Evolutionary conservation across 2,329 filamentous ascomycete species (phyloP), one percentile per base, ranked within the genome.

Genomic region (Aspergillus candidus): DNA sequence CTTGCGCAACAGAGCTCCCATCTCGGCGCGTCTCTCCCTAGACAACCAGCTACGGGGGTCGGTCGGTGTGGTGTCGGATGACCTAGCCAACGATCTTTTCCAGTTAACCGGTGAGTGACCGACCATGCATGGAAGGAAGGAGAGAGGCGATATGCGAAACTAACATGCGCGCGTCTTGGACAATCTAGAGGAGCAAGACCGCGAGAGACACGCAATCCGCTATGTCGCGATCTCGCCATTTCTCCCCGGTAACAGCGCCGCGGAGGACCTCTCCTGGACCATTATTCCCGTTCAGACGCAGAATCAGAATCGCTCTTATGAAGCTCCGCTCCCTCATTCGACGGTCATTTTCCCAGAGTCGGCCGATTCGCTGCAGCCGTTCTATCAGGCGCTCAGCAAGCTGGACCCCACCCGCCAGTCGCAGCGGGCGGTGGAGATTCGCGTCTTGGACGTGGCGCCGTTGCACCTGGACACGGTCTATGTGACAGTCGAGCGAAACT

Each of bases 1-100:
- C 43, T 72, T 59, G 46, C 61, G 58, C 39, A 63, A 93, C 64
- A 89, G 86, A 65, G 77, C 85, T 6, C 78, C 90, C 35, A 76
- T 94, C 46, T 78, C 86, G 46, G 90, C 88, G 44, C 82, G 86
- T 46, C 75, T 97, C 40, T 78, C 94, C 32, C 79, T 96, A 44
- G 89, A 95, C 66, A 86, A 89, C 61, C 84, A 86, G 64, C 76
- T 94, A 57, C 87, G 84, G 68, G 88, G 87, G 41, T 88, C 95
- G 61, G 77, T 90, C 49, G 93, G 89, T 51, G 79, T 93, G 52
- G 69, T 97, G 41, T 95, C 91, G 11, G 84, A 88, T 58, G 88
- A 95, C 65, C 75, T 98, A 40, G 88, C 90, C 58, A 74, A 77
- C 37, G 86, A 94, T 60, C 76, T 97, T 40, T 94, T 69, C 82